Evolutionary conservation across 768 basidiomycete species (phyloP), one percentile per base, ranked within the genome.

Genomic region (Rhizopogon salebrosus): DNA sequence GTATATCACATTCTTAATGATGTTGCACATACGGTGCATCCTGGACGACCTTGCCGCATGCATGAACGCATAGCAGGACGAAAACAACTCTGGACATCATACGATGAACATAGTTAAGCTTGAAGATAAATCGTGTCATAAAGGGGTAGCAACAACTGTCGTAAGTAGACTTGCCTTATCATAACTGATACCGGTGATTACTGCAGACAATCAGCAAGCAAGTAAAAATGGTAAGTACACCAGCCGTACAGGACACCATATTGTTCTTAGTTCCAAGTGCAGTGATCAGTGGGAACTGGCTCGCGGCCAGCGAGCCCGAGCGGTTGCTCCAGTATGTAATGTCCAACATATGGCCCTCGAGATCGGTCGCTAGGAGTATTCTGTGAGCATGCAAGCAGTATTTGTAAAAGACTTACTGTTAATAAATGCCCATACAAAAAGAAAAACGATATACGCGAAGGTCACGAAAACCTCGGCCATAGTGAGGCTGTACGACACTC

Each of bases 221-320:
- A 1, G 16, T 35, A 1, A 27, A 42, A 11, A 35, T 43, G 22
- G n/a, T n/a, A 24, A 39, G 20, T 20, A 36, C 27, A 37, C 9
- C 3, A 16, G 16, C 63, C 73, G 14, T 56, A 74, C 73, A 62
- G 1, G 69, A 62, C 31, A 80, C 64, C 23, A 82, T 61, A 52
- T 85, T 85, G 64, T 86, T 85, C 68, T 80, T 80, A 55, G 78
- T 80, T 1, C 80, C 82, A 23, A 87, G 73, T 2, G 75, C 82
- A 14, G 76, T 72, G 60, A 85, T 68, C 20, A 85, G 68, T 1
- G 82, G 78, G 0, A 81, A 62, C 62, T 85, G 81, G 36, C 70
- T 68, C 4, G 64, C 62, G 0, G 75, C 79, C 27, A 82, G 71
- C 31, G 65, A 62, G 0, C 71, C 77, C 1, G 75, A 70, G 29